Base-by-base conservation (phyloP, 352 stramenopile genomes). In the Phytophthora podocarpi region DNA sequence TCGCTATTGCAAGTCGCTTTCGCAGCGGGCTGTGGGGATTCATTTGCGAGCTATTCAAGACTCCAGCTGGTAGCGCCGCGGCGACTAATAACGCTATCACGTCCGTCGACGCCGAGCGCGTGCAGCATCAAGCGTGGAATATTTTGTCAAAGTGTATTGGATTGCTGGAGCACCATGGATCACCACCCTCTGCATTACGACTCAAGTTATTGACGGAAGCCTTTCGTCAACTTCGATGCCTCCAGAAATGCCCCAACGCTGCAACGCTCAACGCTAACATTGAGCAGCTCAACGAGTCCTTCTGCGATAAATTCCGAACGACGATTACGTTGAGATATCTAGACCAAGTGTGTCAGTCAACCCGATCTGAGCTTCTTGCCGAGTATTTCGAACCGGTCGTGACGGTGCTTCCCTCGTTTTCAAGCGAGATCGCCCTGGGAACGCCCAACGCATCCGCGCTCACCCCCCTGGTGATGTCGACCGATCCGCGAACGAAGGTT, bases 41-140 rank as follows among this genome's bases (percentile, higher is more conserved):
- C 11, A 83, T 92, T 30, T 92, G 83, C 50, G 82, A 94, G 20
- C 46, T 89, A 6, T 91, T 94, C 59, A 84, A 86, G 59, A 70
- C 75, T 0, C 48, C 75, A n/a, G 55, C 68, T 8, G 45, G 52
- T 15, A 75, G 63, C 28, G 57, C 55, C 1, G 59, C 48, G 15
- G 53, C 42, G 6, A 75, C 48, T 12, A 68, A 46, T 24, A 73
- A 53, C 30, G 28, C 48, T 3, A 77, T 90, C 28, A 88, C 76
- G 2, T 91, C 85, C 0, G 59, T 75, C 8, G 83, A 95, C 37
- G 83, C 83, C 9, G 82, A 93, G 53, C 53, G 67, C 9, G 79
- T 91, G 6, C 83, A 94, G 34, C 60, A 80, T 18, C 78, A 88
- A 53, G 76, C 80, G 3, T 89, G 76, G 74, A 30, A 26, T 23